A percentile compares a stretch with the other conserved stretches of the same genome.
These are phyloP conservation scores for Umbelopsis sp. DNA, from an alignment of 192 early-diverging fungal genomes.

Conservation along the genomic window DNA sequence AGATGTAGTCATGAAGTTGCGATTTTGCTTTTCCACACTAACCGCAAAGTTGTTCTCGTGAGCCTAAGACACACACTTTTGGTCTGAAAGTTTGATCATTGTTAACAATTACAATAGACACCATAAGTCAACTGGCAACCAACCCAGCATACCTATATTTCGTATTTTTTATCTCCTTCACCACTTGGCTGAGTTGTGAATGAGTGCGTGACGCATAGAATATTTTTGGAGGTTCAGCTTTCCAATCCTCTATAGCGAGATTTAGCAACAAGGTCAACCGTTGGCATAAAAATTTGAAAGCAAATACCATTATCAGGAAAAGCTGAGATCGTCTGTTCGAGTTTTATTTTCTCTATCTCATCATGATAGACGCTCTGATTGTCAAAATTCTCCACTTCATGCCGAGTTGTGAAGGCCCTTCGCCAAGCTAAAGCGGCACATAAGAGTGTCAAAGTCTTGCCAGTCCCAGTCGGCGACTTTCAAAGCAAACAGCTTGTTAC, in stretches of 20 bases:
- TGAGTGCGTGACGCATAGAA: conserved; percentile 53
- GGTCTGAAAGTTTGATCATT: conserved; percentile 26
- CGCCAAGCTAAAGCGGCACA: conserved; percentile 74
- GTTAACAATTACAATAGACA: conserved; percentile 15
- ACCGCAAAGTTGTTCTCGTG: conserved; percentile 64
- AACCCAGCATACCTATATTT: conserved; percentile 37
- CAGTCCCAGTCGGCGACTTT: conserved; percentile 59
- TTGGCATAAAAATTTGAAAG: conserved; percentile 17
- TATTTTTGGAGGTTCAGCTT: conserved; percentile 27
- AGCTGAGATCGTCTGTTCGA: conserved; percentile 4
- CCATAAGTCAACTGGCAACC: neutral
- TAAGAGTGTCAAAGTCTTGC: conserved; percentile 76
- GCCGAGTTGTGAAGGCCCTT: conserved; percentile 41
- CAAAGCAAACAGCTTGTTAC: neutral
- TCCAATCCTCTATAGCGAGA: neutral
- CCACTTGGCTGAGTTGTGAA: conserved; percentile 59
- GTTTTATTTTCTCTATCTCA: conserved; percentile 4
- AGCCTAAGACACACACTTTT: conserved; percentile 53
- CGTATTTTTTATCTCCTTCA: conserved; percentile 55
- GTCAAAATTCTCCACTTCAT: neutral
- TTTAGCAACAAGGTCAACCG: neutral
- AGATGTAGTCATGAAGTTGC: neutral
- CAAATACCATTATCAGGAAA: conserved; percentile 6
- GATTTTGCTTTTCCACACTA: neutral
- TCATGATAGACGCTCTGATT: neutral